A percentile compares a stretch with the other conserved stretches of the same genome.
These are phyloP conservation scores for Aureobasidium leucospermi DNA, from an alignment of 2,329 filamentous ascomycete species.

Conservation along the genomic window DNA sequence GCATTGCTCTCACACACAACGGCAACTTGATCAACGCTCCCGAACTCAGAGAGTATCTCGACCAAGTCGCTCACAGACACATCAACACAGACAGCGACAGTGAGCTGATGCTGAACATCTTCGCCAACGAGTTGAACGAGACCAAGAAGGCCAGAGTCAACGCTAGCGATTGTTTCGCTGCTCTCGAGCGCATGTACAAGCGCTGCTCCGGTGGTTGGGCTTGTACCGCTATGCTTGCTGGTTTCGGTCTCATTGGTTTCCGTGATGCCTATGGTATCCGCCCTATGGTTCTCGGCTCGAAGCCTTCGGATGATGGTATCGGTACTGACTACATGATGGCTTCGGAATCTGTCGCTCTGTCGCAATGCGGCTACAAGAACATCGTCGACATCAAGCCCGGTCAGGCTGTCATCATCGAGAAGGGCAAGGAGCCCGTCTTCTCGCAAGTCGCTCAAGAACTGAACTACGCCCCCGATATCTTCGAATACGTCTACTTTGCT, in stretches of 20 bases:
- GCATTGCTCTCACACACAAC: slow-evolving; percentile 75
- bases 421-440: slow-evolving; percentile 67
- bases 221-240: slow-evolving; percentile 73
- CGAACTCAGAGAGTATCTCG: slow-evolving; percentile 63
- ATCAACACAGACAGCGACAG: slow-evolving; percentile 88
- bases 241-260: slow-evolving; percentile 76
- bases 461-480: slow-evolving; percentile 75
- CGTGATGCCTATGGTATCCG: slow-evolving; percentile 75
- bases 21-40: slow-evolving; percentile 79
- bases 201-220: slow-evolving; percentile 70
- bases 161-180: slow-evolving; percentile 66
- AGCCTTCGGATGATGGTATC: slow-evolving; percentile 56
- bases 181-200: slow-evolving; percentile 64
- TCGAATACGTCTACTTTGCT: slow-evolving; percentile 84
- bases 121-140: slow-evolving; percentile 72
- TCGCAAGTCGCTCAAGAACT: slow-evolving; percentile 62
- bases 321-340: slow-evolving; percentile 83
- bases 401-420: slow-evolving; percentile 77
- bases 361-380: slow-evolving; percentile 70
- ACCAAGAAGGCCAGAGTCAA: slow-evolving; percentile 77
- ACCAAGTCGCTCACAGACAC: slow-evolving; percentile 72
- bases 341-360: slow-evolving; percentile 77
- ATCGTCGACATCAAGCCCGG: slow-evolving; percentile 74
- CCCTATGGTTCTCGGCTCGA: slow-evolving; percentile 70
- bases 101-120: slow-evolving; percentile 82